phyloP scores from a whole-genome alignment of 83 land plant species.

The Thuja plicata region DNA sequence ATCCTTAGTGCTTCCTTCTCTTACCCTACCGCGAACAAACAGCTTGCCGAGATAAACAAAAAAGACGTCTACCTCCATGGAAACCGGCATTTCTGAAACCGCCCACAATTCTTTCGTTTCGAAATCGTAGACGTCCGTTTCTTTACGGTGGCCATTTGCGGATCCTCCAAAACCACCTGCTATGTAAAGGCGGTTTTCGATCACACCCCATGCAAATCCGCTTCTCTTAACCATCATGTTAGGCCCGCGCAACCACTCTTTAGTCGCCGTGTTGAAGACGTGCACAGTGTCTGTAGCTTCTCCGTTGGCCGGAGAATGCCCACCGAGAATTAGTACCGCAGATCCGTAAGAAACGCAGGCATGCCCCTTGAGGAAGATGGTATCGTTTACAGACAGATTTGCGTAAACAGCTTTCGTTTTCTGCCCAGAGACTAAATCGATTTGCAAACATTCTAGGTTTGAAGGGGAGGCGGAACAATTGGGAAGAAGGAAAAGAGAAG shows the following conservation, averaged over 20 bases:
- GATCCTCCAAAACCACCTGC: background rate
- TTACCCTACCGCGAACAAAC: background rate
- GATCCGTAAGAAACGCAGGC: background rate
- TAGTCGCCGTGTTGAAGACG: background rate
- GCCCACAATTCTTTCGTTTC: background rate
- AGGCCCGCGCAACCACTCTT: background rate
- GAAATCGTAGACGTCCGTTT: background rate
- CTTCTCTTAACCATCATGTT: background rate
- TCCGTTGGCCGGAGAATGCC: background rate
- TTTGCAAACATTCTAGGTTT: background rate
- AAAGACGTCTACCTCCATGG: background rate
- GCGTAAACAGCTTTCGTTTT: background rate
- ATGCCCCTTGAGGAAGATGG: background rate
- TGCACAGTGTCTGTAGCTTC: background rate
- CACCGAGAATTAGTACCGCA: background rate
- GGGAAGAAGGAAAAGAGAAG: background rate
- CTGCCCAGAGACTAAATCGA: background rate
- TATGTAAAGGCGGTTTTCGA: background rate
- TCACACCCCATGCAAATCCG: background rate
- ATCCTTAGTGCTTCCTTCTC: background rate
- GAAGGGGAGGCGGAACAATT: background rate
- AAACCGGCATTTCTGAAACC: background rate
- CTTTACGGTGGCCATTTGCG: background rate
- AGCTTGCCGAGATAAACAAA: background rate
- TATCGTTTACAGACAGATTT: background rate